Percentiles rank a stretch among this genome's conserved stretches.
phyloP scores from a whole-genome alignment of 164 flowering plant genomes.

The Kalanchoe fedtschenkoi region DNA sequence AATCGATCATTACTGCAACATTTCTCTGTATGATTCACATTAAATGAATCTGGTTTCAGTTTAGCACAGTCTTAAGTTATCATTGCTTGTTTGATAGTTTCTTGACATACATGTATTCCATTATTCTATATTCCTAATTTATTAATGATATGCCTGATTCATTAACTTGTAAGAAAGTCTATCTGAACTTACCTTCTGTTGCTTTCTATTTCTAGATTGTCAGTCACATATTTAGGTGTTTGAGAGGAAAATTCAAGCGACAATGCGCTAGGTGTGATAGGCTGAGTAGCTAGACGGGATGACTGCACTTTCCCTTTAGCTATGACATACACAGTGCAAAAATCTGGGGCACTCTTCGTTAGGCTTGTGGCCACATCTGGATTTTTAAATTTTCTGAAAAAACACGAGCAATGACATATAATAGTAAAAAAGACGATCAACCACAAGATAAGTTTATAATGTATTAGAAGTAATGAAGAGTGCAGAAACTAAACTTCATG shows the following conservation, averaged over 20 bases:
- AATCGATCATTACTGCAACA: no score
- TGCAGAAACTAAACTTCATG: slow-evolving; percentile 22
- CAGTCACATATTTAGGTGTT: not conserved
- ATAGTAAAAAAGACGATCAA: not conserved
- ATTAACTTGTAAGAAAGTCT: not conserved
- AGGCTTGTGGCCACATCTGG: slow-evolving; percentile 31
- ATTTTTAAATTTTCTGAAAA: slow-evolving; percentile 28
- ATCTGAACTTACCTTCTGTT: not conserved
- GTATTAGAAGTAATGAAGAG: not conserved
- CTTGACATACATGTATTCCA: no score
- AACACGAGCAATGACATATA: not conserved
- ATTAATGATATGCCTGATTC: no score
- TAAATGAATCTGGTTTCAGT: no score
- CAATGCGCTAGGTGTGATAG: slow-evolving; percentile 7
- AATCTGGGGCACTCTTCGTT: slow-evolving; percentile 31
- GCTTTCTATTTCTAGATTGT: slow-evolving; percentile 2
- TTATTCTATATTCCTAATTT: no score
- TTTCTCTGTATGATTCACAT: no score
- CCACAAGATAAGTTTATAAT: not conserved
- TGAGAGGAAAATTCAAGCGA: not conserved
- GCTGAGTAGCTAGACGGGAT: slow-evolving; percentile 13
- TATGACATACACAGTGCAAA: slow-evolving; percentile 30
- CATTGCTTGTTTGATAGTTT: no score
- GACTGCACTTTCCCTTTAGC: slow-evolving; percentile 29
- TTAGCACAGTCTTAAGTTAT: no score